Evolutionary conservation across 2,329 filamentous ascomycete genomes (phyloP).

Genomic region (Talaromyces piceae): DNA sequence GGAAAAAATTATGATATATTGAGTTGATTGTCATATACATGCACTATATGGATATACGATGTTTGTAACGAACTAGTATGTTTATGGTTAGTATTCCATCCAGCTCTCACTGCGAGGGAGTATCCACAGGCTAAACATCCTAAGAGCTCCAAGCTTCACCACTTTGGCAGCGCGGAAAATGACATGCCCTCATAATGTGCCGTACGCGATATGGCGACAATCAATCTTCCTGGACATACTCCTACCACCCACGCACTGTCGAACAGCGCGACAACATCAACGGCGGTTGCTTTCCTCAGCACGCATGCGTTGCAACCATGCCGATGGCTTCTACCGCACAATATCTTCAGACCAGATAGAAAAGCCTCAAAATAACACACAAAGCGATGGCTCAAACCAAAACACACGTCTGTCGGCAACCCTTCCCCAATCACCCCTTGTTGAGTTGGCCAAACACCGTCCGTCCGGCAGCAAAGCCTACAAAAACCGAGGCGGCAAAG

Average conservation of each 20-base stretch:
- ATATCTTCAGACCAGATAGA: neutral
- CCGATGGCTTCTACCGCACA: neutral
- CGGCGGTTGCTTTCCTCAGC: neutral
- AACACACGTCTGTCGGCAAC: constrained; percentile 21
- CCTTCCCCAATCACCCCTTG: constrained; percentile 30
- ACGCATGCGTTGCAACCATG: neutral
- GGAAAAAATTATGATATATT: too few relatives aligned
- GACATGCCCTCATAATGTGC: constrained; percentile 4
- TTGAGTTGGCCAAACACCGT: constrained; percentile 15
- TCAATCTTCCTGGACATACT: neutral
- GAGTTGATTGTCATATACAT: too few relatives aligned
- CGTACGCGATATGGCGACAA: constrained; percentile 4
- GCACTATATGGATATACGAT: too few relatives aligned
- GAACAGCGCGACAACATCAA: neutral
- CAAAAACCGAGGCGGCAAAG: constrained; percentile 19
- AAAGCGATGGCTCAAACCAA: too few relatives aligned
- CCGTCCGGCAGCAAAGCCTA: constrained; percentile 13
- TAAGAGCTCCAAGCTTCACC: neutral
- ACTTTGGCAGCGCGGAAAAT: constrained; percentile 1
- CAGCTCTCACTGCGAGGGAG: too few relatives aligned
- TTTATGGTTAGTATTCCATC: too few relatives aligned
- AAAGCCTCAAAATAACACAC: neutral
- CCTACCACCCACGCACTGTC: neutral
- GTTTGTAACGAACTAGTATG: too few relatives aligned
- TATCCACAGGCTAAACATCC: too few relatives aligned